Base-by-base conservation (phyloP, 805 yeast species). In the Wilhelminamyces savonicus region DNA sequence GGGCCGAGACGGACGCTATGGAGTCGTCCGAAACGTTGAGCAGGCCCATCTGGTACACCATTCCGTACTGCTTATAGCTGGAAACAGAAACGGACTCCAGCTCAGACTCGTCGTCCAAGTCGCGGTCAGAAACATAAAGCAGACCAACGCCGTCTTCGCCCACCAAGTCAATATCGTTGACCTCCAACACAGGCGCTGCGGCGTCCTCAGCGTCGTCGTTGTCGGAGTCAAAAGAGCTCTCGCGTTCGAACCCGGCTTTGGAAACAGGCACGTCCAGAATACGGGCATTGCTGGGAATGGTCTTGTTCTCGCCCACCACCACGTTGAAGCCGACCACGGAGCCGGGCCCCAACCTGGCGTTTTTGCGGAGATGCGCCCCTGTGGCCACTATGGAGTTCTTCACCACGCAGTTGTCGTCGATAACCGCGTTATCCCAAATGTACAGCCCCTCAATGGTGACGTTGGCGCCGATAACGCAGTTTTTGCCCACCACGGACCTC, bases 401-500 rank as follows among this genome's bases (percentile, higher is more conserved):
- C 10, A 90, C 56, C 1, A 50, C 55, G 15, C 74, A 66, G 28
- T 76, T 69, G 50, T 86, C 90, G 31, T 72, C 84, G 38, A 92
- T 76, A 2, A 62, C 57, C 0, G 84, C 79, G 39, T 83, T 74
- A 44, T 86, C 94, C 95, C 96, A 90, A 26, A 92, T 72, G 50
- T 83, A 88, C 13, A 95, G 78, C 46, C 84, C 78, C 27, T 62
- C 70, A 26, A 92, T 76, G 2, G 41, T 54, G 15, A 82, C 92
- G 44, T 83, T 78, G 29, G 76, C 70, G 18, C 97, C 97, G 44
- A 92, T 85, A 32, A 62, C 71, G 58, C 96, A 88, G 37, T 81
- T 71, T 41, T 90, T 76, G 5, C 98, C 98, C 50, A 92, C 76
- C 3, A 83, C 82, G 15, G 94, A 78, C 30, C 78, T 75, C 33